Evolutionary conservation across 306 rosid genomes (phyloP).

Genomic region (Herpetospermum pedunculosum): DNA sequence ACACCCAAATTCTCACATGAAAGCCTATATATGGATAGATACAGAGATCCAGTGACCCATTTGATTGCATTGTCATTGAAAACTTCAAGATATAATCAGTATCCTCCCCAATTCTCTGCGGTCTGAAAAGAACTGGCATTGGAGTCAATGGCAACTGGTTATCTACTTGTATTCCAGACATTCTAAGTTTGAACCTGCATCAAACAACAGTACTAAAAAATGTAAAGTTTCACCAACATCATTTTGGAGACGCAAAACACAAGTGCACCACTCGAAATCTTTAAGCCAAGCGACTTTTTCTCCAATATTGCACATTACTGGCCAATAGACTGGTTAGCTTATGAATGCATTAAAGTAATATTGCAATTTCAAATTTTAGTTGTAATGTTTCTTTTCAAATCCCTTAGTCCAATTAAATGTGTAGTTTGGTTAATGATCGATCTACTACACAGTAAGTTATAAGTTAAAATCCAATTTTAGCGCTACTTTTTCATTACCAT

Average conservation of each 20-base stretch:
- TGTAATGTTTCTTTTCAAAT: not conserved
- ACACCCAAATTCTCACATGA: constrained; percentile 42
- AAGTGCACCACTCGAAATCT: not conserved
- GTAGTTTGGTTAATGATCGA: not conserved
- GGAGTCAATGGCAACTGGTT: constrained; percentile 94
- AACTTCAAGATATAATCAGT: constrained; percentile 74
- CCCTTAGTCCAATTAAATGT: not conserved
- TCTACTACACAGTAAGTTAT: not conserved
- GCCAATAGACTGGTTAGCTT: not conserved
- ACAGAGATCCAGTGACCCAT: constrained; percentile 81
- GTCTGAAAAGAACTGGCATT: constrained; percentile 93
- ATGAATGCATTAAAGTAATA: not conserved
- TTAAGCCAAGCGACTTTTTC: not conserved
- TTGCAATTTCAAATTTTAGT: not conserved
- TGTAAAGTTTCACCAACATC: not conserved
- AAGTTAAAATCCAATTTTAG: not conserved
- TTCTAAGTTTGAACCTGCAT: constrained; percentile 77
- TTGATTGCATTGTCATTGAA: constrained; percentile 76
- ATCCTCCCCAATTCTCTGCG: constrained; percentile 63
- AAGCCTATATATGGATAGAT: constrained; percentile 90
- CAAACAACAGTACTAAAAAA: constrained; percentile 11
- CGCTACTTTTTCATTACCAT: not conserved
- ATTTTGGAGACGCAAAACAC: not conserved
- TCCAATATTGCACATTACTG: not conserved
- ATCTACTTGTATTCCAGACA: constrained; percentile 82